These are phyloP conservation scores for Lolium rigidum DNA, from an alignment of 176 grass and related monocot species.

Conservation along the genomic window DNA sequence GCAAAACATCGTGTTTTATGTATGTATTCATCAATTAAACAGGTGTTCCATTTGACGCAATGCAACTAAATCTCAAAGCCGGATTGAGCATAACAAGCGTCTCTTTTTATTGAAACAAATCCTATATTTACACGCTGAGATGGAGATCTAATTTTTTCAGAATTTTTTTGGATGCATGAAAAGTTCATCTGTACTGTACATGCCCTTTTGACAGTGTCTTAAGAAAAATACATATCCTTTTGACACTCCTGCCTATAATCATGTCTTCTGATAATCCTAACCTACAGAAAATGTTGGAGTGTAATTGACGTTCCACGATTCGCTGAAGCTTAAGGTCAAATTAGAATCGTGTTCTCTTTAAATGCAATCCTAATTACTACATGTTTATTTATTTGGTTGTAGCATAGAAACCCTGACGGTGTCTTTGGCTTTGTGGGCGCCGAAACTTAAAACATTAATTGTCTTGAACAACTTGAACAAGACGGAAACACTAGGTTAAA, in stretches of 20 bases:
- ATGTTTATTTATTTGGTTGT: neutral
- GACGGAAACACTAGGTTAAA: slow-evolving; percentile 12
- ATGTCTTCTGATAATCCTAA: neutral
- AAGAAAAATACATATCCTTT: slow-evolving; percentile 5
- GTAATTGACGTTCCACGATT: neutral
- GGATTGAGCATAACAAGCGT: neutral
- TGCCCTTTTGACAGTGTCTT: slow-evolving; percentile 8
- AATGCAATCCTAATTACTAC: neutral
- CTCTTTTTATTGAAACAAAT: neutral
- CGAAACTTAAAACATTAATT: slow-evolving; percentile 11
- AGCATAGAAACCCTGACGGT: neutral
- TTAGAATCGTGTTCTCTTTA: slow-evolving; percentile 27
- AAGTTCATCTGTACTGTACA: slow-evolving; percentile 1
- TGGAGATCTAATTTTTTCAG: neutral
- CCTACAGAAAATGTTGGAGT: slow-evolving; percentile 3
- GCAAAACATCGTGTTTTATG: too few relatives aligned
- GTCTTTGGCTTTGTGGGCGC: neutral
- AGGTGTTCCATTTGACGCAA: neutral
- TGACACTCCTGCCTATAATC: slow-evolving; percentile 3
- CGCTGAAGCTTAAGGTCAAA: neutral
- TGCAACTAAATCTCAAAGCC: slow-evolving; percentile 15
- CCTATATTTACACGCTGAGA: neutral
- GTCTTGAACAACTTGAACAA: neutral
- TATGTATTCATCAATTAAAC: neutral
- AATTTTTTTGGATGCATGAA: neutral